Evolutionary conservation across 345 rosid species (phyloP).

Genomic region (Brassica rapa): DNA sequence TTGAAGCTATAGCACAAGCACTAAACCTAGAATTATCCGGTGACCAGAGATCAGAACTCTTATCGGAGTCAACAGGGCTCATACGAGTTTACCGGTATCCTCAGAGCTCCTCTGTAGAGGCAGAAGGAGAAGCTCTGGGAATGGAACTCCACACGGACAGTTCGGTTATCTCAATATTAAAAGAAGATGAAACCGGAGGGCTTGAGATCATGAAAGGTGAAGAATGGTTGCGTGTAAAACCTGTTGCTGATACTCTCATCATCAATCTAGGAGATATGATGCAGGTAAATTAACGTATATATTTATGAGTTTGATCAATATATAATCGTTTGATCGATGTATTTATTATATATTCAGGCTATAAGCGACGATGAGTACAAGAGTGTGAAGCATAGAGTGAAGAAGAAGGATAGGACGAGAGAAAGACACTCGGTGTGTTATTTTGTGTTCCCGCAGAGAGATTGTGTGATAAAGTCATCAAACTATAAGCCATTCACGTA

Average conservation of each 20-base stretch:
- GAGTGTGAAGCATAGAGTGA: constrained; percentile 74
- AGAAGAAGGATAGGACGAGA: constrained; percentile 32
- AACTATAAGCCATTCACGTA: constrained; percentile 76
- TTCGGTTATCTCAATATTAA: too few species aligned
- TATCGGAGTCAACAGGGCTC: too few species aligned
- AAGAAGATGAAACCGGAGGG: too few species aligned
- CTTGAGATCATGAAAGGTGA: constrained; percentile 63
- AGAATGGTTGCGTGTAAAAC: constrained; percentile 57
- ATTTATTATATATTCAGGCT: too few species aligned
- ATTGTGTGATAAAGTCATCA: constrained; percentile 53
- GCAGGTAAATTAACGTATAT: constrained; percentile 49
- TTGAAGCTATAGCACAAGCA: too few species aligned
- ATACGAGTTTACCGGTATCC: too few species aligned
- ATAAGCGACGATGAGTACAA: constrained; percentile 65
- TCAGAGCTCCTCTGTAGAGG: too few species aligned
- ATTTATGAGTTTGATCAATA: background rate
- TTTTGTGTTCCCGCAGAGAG: constrained; percentile 72
- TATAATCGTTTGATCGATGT: background rate
- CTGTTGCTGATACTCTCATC: constrained; percentile 51
- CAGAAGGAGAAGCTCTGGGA: too few species aligned
- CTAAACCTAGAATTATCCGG: too few species aligned
- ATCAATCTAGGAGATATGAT: constrained; percentile 90
- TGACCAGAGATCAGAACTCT: too few species aligned
- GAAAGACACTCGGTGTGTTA: constrained; percentile 78
- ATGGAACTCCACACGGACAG: too few species aligned